Base-by-base conservation (phyloP, 108 stramenopile genomes). In the Poteriospumella lacustris region DNA sequence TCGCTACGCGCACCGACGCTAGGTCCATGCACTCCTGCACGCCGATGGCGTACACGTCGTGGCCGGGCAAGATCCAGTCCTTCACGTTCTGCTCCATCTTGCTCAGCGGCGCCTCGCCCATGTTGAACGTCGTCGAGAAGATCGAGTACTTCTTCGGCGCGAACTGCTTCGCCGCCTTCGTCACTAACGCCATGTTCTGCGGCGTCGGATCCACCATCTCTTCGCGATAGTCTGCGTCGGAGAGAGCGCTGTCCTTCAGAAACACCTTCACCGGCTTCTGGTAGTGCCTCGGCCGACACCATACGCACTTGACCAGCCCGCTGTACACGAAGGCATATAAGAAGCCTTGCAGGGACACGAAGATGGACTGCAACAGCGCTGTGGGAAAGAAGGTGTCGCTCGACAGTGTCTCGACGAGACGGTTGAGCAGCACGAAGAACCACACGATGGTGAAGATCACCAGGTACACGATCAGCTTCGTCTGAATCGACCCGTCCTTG, bases 291-390 rank as follows among this genome's bases (percentile, higher is more conserved):
- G 26, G 19, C 5, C 5, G 26, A 3, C 26, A 73, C 33, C 12
- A 52, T 73, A 52, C n/a, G 28, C 19, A 31, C 29, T 73, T 19
- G 47, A 73, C 3, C 5, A 52, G 29, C 9, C 70, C 70, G 47
- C 76, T 36, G 39, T 76, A 76, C 2, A 36, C 5, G 28, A 64
- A 3, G 3, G 76, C 42, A 44, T 76, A 40, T 2, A 76, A 29
- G 24, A 76, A 76, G 24, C 76, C 76, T 44, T 76, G 76, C 3
- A 76, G 44, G 2, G 76, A n/a, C 28, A 76, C 58, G 39, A 76
- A 76, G 60, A 76, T 5, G 2, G 26, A 9, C 24, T 76, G 58
- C 36, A 76, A 64, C 2, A 58, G 3, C 31, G 24, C 19, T 19
- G 26, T 58, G 52, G 59, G 36, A n/a, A 52, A 76, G 43, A 42